phyloP scores from a whole-genome alignment of 331 rosid genomes.

The Arachis monticola region DNA sequence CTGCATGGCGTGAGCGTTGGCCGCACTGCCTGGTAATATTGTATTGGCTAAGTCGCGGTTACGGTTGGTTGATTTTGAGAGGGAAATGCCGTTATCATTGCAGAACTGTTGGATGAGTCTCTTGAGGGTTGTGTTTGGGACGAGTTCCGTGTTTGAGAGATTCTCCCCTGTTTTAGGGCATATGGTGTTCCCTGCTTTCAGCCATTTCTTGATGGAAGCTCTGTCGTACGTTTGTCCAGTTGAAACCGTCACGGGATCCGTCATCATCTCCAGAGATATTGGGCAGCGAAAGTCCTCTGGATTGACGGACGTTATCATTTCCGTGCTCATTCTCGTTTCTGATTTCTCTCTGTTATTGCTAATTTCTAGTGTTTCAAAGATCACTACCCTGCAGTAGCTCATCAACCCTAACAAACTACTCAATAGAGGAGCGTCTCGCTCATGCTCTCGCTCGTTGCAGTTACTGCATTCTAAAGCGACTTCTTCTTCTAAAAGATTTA shows the following conservation, averaged over 20 bases:
- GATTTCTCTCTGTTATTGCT: background rate
- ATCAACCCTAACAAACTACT: slow-evolving; percentile 66
- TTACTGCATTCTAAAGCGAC: slow-evolving; percentile 40
- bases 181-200: slow-evolving; percentile 59
- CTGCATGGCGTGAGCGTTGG: slow-evolving; percentile 56
- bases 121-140: slow-evolving; percentile 60
- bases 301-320: slow-evolving; percentile 47
- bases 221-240: slow-evolving; percentile 93
- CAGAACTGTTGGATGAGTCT: slow-evolving; percentile 65
- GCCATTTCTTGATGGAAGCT: slow-evolving; percentile 74
- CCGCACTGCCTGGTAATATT: slow-evolving; percentile 47
- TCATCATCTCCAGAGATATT: slow-evolving; percentile 78
- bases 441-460: slow-evolving; percentile 33
- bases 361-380: slow-evolving; percentile 57
- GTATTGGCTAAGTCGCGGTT: slow-evolving; percentile 48
- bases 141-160: slow-evolving; percentile 52
- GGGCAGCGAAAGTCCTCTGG: slow-evolving; percentile 83
- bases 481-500: slow-evolving; percentile 63
- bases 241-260: slow-evolving; percentile 80
- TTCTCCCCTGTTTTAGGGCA: slow-evolving; percentile 91
- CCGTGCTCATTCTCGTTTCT: slow-evolving; percentile 41
- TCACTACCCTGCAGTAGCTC: slow-evolving; percentile 63
- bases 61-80: slow-evolving; percentile 12
- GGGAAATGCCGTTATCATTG: slow-evolving; percentile 45
- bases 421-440: slow-evolving; percentile 50